Percentiles rank a stretch among this genome's conserved stretches.
Evolutionary conservation across 805 yeast species (phyloP).

Genomic region (Saccharomyces eubayanus): DNA sequence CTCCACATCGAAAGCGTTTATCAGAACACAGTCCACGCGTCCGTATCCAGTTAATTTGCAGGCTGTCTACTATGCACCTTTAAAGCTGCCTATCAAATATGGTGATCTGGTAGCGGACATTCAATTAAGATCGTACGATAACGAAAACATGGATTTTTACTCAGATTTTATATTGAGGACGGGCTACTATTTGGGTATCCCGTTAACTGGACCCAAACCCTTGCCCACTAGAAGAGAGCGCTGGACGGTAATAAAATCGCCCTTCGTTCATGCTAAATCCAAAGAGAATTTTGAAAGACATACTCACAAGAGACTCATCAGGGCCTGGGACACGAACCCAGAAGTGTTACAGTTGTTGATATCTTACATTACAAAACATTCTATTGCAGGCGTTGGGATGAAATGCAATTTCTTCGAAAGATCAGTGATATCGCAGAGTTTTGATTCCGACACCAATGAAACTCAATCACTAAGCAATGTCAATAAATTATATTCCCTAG

Average conservation of each 20-base stretch:
- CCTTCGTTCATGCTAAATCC: conserved; percentile 88
- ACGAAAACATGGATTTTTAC: conserved; percentile 61
- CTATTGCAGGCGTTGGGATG: conserved; percentile 75
- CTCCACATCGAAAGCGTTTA: background rate
- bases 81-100: conserved; percentile 55
- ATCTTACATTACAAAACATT: conserved; percentile 66
- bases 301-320: conserved; percentile 66
- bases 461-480: background rate
- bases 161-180: conserved; percentile 83
- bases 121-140: conserved; percentile 62
- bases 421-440: conserved; percentile 39
- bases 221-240: conserved; percentile 66
- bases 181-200: conserved; percentile 84
- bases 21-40: background rate
- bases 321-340: conserved; percentile 76
- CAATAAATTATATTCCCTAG: background rate
- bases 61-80: conserved; percentile 72
- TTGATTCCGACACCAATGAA: conserved; percentile 1
- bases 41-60: conserved; percentile 84
- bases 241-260: conserved; percentile 90
- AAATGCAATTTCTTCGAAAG: conserved; percentile 57
- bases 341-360: conserved; percentile 79
- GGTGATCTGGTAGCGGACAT: conserved; percentile 76
- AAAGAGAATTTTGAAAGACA: conserved; percentile 90
- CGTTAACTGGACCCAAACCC: conserved; percentile 66